Base-by-base conservation (phyloP, 2,329 filamentous ascomycete genomes). In the Pyricularia grisea region DNA sequence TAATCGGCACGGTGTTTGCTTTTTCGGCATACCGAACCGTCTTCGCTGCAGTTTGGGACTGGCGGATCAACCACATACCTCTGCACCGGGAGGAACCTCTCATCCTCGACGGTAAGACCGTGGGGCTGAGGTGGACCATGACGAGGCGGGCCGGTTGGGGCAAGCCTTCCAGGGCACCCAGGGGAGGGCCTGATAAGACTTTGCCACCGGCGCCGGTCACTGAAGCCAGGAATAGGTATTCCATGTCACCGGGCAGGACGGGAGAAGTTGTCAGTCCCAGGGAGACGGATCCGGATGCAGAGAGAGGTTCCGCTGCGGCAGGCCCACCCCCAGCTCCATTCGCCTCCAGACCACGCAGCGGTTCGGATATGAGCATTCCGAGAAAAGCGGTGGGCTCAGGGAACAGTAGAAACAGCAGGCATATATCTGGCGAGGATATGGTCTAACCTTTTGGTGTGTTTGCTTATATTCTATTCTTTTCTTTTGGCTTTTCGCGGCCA, bases 11-110 rank as follows among this genome's bases (percentile, higher is more conserved):
- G 0, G 72, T 85, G 58, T 85, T 88, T 77, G 89, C 89, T 0
- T 82, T 91, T 70, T 85, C 83, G 1, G 78, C 84, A 0, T 92
- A 91, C 76, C 81, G 90, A 23, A 87, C 88, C 80, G 84, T 87
- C 1, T 92, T 90, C 72, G 88, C 89, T 0, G 83, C 85, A 1
- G 79, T 92, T 30, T 92, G 88, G 85, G 88, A 92, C 76, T 91
- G 87, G 82, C 80, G 88, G 11, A 88, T 79, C 72, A 88, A 88
- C 69, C 90, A 92, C 74, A 86, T 92, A 30, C 89, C 90, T 1
- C 82, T 92, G 65, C 77, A 78, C 71, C 76, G 79, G 33, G 73
- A 71, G 4, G 73, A 74, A 30, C 73, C 77, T 1, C 82, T 82
- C 58, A 67, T 72, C 9, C 75, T 67, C 68, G 72, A 64, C 14